These are phyloP conservation scores for Hyaloscypha bicolor DNA, from an alignment of 495 filamentous ascomycete genomes.

Conservation along the genomic window DNA sequence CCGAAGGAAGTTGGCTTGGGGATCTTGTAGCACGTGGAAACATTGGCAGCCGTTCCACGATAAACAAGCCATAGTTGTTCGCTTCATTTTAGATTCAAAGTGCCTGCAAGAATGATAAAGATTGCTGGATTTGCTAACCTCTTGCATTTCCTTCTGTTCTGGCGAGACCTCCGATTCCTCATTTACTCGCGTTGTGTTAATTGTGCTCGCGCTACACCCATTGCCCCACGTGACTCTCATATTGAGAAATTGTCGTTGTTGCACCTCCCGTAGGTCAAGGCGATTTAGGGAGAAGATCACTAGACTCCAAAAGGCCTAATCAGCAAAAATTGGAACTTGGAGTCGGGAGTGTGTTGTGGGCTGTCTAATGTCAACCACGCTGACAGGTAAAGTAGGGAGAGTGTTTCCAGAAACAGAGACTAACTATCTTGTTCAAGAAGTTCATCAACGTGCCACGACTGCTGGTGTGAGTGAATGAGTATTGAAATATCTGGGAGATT, in stretches of 20 bases:
- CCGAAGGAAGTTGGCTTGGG: neutral
- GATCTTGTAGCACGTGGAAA: neutral
- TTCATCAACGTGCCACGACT: constrained; percentile 13
- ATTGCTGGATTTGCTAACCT: neutral
- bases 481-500: constrained; percentile 14
- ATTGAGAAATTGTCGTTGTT: constrained; percentile 15
- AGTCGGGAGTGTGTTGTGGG: neutral
- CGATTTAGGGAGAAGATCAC: constrained; percentile 16
- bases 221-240: constrained; percentile 18
- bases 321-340: neutral
- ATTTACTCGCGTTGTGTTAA: constrained; percentile 12
- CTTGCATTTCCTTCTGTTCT: constrained; percentile 20
- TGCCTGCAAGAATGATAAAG: neutral
- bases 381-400: too few relatives aligned
- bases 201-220: constrained; percentile 6
- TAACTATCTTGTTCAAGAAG: constrained; percentile 14
- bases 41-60: too few relatives aligned
- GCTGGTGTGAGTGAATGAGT: constrained; percentile 7
- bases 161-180: constrained; percentile 1
- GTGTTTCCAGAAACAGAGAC: too few relatives aligned
- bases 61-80: too few relatives aligned
- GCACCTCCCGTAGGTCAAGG: constrained; percentile 11
- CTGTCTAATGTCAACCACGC: too few relatives aligned
- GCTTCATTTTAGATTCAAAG: too few relatives aligned
- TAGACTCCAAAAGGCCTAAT: neutral